Percentiles rank a stretch among this genome's conserved stretches.
Evolutionary conservation across 129 eudicot genomes (phyloP).

Genomic region (Flaveria bidentis): DNA sequence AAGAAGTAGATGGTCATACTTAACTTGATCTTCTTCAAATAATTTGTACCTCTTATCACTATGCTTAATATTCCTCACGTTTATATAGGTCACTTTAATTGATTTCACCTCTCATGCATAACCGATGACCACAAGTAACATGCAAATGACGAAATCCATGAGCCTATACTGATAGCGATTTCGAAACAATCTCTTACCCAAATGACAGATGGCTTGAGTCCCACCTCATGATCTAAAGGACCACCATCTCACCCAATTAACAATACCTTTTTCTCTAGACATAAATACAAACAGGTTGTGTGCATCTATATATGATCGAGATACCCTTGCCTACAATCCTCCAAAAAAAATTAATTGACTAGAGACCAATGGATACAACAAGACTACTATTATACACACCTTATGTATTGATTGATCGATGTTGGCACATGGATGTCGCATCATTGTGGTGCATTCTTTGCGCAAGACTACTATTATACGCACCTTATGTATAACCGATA

Average conservation of each 20-base stretch:
- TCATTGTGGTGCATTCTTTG: not conserved
- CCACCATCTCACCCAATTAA: conserved; percentile 24
- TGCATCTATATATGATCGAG: conserved; percentile 8
- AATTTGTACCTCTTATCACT: no score
- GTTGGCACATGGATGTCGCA: conserved; percentile 13
- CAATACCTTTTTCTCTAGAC: not conserved
- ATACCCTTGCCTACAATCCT: not conserved
- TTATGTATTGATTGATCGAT: not conserved
- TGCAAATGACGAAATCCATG: conserved; percentile 21
- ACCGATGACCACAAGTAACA: not conserved
- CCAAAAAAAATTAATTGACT: not conserved
- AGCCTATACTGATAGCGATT: not conserved
- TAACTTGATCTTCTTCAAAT: no score
- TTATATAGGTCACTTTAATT: not conserved
- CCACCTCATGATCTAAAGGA: conserved; percentile 25
- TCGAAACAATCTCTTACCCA: conserved; percentile 13
- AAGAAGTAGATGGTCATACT: no score
- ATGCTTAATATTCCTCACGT: no score
- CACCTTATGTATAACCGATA: no score
- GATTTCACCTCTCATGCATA: not conserved
- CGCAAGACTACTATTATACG: no score
- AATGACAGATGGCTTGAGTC: conserved; percentile 17
- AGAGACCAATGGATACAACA: conserved; percentile 4
- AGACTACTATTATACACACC: not conserved
- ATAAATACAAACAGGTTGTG: not conserved